Evolutionary conservation across 1,284 basidiomycete genomes (phyloP).

Genomic region (Cutaneotrichosporon arboriforme): DNA sequence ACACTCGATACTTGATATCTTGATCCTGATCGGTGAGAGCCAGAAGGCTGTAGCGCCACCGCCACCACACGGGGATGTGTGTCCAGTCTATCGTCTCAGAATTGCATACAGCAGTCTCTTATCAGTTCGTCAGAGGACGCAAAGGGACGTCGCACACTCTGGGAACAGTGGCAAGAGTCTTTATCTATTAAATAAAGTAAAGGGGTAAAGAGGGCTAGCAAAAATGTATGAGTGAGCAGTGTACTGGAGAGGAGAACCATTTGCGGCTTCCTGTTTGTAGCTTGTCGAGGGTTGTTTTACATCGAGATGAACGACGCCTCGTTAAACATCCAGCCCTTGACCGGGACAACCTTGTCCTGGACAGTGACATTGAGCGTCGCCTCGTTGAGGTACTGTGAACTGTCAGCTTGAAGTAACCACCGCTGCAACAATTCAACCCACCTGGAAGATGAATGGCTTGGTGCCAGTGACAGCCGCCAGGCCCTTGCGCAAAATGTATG

Average conservation of each 20-base stretch:
- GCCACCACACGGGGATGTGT: too few species aligned
- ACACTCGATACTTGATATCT: too few species aligned
- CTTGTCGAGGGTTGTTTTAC: constrained; percentile 11
- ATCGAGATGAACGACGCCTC: constrained; percentile 85
- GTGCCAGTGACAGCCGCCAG: constrained; percentile 51
- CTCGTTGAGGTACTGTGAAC: constrained; percentile 69
- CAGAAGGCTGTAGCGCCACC: too few species aligned
- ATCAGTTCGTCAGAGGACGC: too few species aligned
- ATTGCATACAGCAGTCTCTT: too few species aligned
- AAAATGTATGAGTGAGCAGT: background rate
- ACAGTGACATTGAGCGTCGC: constrained; percentile 63
- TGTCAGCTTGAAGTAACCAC: background rate
- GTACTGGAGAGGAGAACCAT: background rate
- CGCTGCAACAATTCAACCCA: constrained; percentile 16
- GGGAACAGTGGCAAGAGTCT: too few species aligned
- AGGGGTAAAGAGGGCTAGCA: too few species aligned
- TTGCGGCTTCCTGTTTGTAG: too few species aligned
- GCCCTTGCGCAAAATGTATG: constrained; percentile 61
- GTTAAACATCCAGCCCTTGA: constrained; percentile 71
- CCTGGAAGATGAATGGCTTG: constrained; percentile 54
- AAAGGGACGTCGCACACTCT: too few species aligned
- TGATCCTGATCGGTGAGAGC: too few species aligned
- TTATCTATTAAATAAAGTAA: too few species aligned
- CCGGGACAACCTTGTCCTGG: constrained; percentile 46
- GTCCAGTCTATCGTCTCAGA: too few species aligned